These are phyloP conservation scores for Scutellaria minor DNA, from an alignment of 257 asterid species.

Conservation along the genomic window DNA sequence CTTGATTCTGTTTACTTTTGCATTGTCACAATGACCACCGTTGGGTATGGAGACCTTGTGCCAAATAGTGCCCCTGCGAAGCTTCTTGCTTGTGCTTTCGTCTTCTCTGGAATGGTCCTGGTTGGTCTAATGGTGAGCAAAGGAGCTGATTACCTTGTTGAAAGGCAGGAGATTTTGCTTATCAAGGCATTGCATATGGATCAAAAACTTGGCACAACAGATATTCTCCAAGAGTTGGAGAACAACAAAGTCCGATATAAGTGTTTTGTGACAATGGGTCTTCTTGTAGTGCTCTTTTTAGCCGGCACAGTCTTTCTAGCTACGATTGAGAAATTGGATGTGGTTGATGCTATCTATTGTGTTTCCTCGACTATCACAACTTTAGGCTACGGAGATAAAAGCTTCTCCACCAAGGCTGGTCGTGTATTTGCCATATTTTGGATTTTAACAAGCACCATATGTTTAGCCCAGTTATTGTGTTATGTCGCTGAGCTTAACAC, in stretches of 20 bases:
- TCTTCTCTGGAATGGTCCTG: conserved; percentile 90
- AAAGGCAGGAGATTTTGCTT: conserved; percentile 72
- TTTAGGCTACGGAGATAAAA: conserved; percentile 90
- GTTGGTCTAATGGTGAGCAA: conserved; percentile 65
- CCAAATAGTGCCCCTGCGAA: conserved; percentile 66
- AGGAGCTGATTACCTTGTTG: conserved; percentile 87
- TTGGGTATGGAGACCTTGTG: conserved; percentile 94
- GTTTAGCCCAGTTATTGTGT: conserved; percentile 76
- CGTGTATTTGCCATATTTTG: conserved; percentile 84
- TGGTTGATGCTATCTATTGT: conserved; percentile 80
- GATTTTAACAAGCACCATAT: conserved; percentile 76
- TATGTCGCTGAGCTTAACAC: conserved; percentile 76
- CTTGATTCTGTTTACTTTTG: conserved; percentile 91
- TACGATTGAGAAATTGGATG: conserved; percentile 60
- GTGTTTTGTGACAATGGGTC: conserved; percentile 42
- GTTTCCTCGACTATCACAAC: conserved; percentile 87
- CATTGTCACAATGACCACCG: conserved; percentile 95
- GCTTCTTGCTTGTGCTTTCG: conserved; percentile 82
- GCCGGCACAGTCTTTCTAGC: conserved; percentile 62
- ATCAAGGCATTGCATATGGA: conserved; percentile 65
- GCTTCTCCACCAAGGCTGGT: conserved; percentile 84
- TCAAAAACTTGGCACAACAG: conserved; percentile 46
- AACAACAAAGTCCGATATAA: conserved; percentile 62
- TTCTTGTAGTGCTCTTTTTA: conserved; percentile 55
- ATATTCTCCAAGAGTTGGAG: conserved; percentile 62